Conservation (phyloP, 495 filamentous ascomycete genomes). For the Friedmanniomyces simplex region DNA sequence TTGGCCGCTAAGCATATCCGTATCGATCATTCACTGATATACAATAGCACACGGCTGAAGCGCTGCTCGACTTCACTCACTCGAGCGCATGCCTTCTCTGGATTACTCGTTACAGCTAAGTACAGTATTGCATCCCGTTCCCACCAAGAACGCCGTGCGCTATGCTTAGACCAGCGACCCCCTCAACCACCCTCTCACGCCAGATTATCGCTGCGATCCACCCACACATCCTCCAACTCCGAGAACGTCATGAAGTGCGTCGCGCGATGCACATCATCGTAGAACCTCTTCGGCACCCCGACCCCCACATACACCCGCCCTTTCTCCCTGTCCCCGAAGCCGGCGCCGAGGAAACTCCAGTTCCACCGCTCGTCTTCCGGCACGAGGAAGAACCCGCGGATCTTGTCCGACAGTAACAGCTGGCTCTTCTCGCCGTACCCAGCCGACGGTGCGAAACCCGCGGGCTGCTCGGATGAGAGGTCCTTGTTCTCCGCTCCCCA, state of each 20-base stretch:
- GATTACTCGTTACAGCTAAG: too few relatives aligned
- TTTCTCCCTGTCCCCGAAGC: conserved; percentile 81
- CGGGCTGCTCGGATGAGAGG: conserved; percentile 76
- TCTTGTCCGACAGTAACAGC: conserved; percentile 80
- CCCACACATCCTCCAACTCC: conserved; percentile 37
- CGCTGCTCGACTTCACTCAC: too few relatives aligned
- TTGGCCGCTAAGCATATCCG: too few relatives aligned
- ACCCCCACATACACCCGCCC: conserved; percentile 82
- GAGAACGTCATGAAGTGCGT: conserved; percentile 60
- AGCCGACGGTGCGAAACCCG: conserved; percentile 67
- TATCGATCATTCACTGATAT: too few relatives aligned
- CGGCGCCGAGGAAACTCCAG: conserved; percentile 92
- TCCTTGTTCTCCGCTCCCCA: conserved; percentile 98
- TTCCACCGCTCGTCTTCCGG: conserved; percentile 92
- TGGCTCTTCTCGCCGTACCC: conserved; percentile 93
- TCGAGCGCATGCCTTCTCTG: too few relatives aligned
- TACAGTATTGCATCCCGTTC: too few relatives aligned
- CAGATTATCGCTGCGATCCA: conserved; percentile 34
- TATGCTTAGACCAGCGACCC: not conserved
- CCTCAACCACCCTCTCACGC: conserved; percentile 4
- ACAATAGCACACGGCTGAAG: too few relatives aligned
- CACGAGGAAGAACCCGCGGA: conserved; percentile 89
- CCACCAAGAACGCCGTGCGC: not conserved
- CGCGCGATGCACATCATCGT: conserved; percentile 84
- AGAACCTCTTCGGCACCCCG: conserved; percentile 77